Percentiles rank a stretch among this genome's conserved stretches.
Conservation (phyloP, 345 rosid genomes). For the Populus euphratica region DNA sequence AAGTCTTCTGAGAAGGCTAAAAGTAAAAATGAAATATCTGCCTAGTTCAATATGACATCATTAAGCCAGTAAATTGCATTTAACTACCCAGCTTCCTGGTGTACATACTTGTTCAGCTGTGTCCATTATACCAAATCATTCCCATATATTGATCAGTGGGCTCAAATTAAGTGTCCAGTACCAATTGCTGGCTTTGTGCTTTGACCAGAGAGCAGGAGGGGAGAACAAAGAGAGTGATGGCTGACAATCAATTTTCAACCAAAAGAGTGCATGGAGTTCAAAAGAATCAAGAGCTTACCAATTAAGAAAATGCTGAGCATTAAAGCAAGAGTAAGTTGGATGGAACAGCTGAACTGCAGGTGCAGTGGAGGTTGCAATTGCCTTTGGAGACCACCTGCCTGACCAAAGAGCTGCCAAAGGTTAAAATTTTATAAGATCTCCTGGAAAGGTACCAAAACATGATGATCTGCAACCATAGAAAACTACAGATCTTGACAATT, state of each 20-base stretch:
- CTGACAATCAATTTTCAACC: not conserved
- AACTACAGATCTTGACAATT: not conserved
- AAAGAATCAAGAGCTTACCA: constrained; percentile 38
- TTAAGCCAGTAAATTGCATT: not conserved
- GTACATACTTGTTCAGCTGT: not conserved
- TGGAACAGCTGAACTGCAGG: constrained; percentile 46
- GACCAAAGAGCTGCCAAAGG: constrained; percentile 44
- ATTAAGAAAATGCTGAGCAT: constrained; percentile 62
- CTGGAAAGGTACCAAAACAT: not conserved
- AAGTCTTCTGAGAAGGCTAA: not conserved
- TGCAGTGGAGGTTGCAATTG: constrained; percentile 42
- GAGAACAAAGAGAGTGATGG: not conserved
- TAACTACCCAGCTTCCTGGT: not conserved
- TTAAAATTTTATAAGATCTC: constrained; percentile 11
- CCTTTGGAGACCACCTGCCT: constrained; percentile 42
- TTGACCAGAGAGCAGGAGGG: not conserved
- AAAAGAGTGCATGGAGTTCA: not conserved
- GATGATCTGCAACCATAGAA: constrained; percentile 2
- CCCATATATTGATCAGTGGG: not conserved
- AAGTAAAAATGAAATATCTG: not conserved
- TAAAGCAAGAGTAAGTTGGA: constrained; percentile 60
- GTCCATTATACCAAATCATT: not conserved
- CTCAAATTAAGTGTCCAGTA: not conserved
- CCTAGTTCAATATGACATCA: not conserved
- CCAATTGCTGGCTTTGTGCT: not conserved